Conservation (phyloP, 23 red algal species). For the Chondrus crispus region DNA sequence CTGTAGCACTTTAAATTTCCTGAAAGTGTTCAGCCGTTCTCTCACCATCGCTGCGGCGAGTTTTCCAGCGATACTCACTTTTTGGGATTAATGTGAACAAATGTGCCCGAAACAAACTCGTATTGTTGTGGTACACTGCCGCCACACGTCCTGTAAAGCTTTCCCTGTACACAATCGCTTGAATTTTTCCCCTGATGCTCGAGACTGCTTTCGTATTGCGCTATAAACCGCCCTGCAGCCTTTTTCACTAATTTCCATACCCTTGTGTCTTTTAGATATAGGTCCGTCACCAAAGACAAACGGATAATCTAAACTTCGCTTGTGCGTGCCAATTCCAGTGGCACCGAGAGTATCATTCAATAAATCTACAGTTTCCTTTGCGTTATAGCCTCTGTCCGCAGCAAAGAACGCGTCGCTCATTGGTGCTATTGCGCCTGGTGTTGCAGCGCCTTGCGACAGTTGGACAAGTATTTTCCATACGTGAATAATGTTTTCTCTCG, state of each 20-base stretch:
- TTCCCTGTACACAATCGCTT: not conserved
- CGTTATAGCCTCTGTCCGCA: not conserved
- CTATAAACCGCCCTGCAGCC: not conserved
- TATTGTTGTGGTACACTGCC: slow-evolving; percentile 10
- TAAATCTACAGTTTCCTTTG: not conserved
- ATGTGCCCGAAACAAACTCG: not conserved
- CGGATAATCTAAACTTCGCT: not conserved
- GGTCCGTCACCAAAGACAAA: slow-evolving; percentile 19
- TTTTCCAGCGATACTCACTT: not conserved
- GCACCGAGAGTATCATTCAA: not conserved
- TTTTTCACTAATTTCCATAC: not conserved
- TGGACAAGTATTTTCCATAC: not conserved
- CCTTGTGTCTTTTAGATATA: not conserved
- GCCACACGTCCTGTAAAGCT: not conserved
- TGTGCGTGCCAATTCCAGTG: slow-evolving; percentile 17
- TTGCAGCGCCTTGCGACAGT: not conserved
- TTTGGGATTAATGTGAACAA: slow-evolving; percentile 2
- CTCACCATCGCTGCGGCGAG: not conserved
- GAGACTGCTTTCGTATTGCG: not conserved
- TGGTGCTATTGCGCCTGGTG: not conserved
- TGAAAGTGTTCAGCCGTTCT: not conserved
- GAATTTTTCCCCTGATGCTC: not conserved
- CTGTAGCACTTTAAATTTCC: not conserved
- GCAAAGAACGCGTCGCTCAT: slow-evolving; percentile 13
- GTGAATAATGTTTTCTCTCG: not conserved